A percentile compares a stretch with the other conserved stretches of the same genome.
Evolutionary conservation across 495 filamentous ascomycete genomes (phyloP).

Genomic region (Amphirosellinia nigrospora): DNA sequence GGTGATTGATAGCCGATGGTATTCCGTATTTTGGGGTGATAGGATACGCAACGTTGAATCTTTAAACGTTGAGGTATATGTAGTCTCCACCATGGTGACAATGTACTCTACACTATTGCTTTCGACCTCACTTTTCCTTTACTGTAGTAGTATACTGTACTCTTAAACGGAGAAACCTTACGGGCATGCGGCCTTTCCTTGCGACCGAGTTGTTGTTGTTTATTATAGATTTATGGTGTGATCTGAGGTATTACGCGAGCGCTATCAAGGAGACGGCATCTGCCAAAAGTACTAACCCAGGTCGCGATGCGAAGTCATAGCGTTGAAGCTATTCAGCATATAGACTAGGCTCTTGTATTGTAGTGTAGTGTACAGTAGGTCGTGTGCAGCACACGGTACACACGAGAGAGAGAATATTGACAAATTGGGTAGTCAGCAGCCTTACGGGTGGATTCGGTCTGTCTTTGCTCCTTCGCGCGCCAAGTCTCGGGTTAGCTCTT

Average conservation of each 20-base stretch:
- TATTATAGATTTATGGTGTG: background rate
- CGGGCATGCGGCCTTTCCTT: background rate
- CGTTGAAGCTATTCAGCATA: background rate
- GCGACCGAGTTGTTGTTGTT: background rate
- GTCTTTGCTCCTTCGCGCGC: conserved; percentile 14
- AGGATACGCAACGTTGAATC: background rate
- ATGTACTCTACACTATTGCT: background rate
- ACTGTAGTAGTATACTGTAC: background rate
- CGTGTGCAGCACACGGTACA: background rate
- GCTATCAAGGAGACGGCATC: background rate
- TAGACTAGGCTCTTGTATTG: background rate
- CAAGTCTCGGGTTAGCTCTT: conserved; percentile 14
- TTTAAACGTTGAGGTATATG: background rate
- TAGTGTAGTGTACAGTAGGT: conserved; percentile 3
- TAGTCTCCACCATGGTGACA: background rate
- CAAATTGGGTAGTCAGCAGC: conserved; percentile 26
- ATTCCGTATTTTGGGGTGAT: background rate
- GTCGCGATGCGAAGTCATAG: background rate
- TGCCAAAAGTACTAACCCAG: background rate
- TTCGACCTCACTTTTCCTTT: background rate
- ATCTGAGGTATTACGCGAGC: background rate
- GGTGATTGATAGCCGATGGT: background rate
- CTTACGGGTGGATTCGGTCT: conserved; percentile 26
- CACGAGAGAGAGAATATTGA: conserved; percentile 5
- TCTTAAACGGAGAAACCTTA: background rate